Percentiles rank a stretch among this genome's conserved stretches.
Conservation (phyloP, 495 filamentous ascomycete genomes). For the Acidiella bohemica region DNA sequence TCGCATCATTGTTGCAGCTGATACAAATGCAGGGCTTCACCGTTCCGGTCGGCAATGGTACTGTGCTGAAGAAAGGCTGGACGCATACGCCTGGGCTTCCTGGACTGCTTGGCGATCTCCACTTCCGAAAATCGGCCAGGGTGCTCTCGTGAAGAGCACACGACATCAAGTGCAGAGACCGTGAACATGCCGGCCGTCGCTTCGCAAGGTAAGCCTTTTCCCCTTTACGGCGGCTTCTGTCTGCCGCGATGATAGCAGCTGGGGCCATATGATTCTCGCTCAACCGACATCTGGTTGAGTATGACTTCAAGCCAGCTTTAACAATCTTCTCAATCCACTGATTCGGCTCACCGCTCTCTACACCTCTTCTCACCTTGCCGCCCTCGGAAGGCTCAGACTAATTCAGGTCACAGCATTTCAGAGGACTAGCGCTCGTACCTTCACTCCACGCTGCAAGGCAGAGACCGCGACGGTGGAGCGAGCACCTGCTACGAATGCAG, state of each 20-base stretch:
- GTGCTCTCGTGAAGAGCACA: too few relatives aligned
- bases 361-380: too few relatives aligned
- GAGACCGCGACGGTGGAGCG: too few relatives aligned
- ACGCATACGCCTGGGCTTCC: not conserved
- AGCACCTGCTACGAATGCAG: too few relatives aligned
- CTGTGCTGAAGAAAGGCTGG: conserved; percentile 7
- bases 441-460: too few relatives aligned
- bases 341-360: too few relatives aligned
- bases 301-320: conserved; percentile 19
- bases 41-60: not conserved
- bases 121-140: conserved; percentile 5
- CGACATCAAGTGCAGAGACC: too few relatives aligned
- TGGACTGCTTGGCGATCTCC: conserved; percentile 1
- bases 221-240: not conserved
- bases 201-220: not conserved
- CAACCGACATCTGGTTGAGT: conserved; percentile 15
- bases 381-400: too few relatives aligned
- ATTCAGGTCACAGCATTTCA: too few relatives aligned
- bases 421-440: too few relatives aligned
- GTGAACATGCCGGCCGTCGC: too few relatives aligned
- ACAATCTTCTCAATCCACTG: conserved; percentile 18
- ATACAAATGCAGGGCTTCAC: conserved; percentile 8
- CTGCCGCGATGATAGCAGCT: conserved; percentile 14
- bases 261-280: conserved; percentile 17
- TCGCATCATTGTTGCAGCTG: too few relatives aligned